Base-by-base conservation (phyloP, 306 rosid species). In the cucumber (Cucumis sativus) region DNA sequence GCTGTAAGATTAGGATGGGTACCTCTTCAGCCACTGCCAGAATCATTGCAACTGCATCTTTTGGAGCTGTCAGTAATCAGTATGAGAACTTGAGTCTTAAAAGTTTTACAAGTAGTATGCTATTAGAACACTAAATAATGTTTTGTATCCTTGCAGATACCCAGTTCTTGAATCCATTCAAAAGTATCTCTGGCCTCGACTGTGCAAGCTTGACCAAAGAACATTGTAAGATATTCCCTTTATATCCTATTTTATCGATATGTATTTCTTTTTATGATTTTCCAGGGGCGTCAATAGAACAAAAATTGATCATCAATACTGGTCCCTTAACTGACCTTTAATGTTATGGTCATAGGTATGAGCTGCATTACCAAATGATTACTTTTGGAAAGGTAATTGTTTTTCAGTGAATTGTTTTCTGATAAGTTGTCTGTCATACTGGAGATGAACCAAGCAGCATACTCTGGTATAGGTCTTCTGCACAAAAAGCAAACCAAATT, bases 1-100 rank as follows among this genome's bases (percentile, higher is more conserved):
- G 91, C 82, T 1, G 83, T 87, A 25, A 92, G 96, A n/a, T 62
- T 93, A 41, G 97, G 96, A n/a, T 91, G 98, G 97, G 93, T 88
- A 79, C 96, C 92, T 7, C 83, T 93, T 21, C 83, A 87, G 75
- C 93, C 96, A 21, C 80, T 91, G 16, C 97, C 98, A 3, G 96
- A 79, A 64, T 9, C 63, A 5, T 18, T 88, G 18, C 87, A 88
- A 62, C 43, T 93, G 41, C 93, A 93, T 79, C 77, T 85, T 54
- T 74, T 93, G 67, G 86, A 86, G 20, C 21, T 77, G 98, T 89
- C 80, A 75, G 93, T 85, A 16, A 39, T 23, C 56, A 76, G n/a
- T 74, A 75, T 35, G 65, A 37, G 21, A 58, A 28, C 30, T 37
- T 15, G 39, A 45, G 11, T 74, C 64, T 71, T 47, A 25, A 45